Base-by-base conservation (phyloP, 2,329 filamentous ascomycete genomes). In the Triangularia verruculosa region DNA sequence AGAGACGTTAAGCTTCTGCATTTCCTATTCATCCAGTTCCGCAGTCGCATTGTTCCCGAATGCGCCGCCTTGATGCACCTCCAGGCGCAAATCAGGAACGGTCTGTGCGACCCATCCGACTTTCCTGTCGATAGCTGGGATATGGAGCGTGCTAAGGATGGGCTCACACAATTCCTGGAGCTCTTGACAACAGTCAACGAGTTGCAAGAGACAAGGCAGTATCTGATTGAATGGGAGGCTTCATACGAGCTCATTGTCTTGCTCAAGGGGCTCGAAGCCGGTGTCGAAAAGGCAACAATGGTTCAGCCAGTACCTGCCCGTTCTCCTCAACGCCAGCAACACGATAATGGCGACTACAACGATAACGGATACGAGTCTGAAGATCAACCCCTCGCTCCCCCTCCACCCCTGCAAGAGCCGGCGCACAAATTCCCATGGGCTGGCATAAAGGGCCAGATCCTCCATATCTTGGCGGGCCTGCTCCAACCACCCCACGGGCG, bases 51-150 rank as follows among this genome's bases (percentile, higher is more conserved):
- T 65, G 93, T 97, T 4, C 94, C 94, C 0, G 93, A 97, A 73
- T 97, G 93, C 15, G 91, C 93, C 61, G 93, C 93, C n/a, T 82
- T 97, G 39, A 97, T 98, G 79, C 92, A 95, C 72, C 84, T 97
- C 2, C 94, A 98, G 78, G 91, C 92, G 15, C 90, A 97, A 73
- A 96, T 97, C 32, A 89, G 92, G 51, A 87, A 89, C 47, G 88
- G 89, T 30, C 83, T 88, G 62, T 87, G 89, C 15, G 86, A 94
- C 65, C 88, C 92, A 0, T 87, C 91, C 66, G 93, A 97, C 72
- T 98, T 97, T 71, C 94, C 94, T 0, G 88, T 97, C 1, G 96
- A 98, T 71, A 85, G 93, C 55, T 98, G 94, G 94, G 94, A 98
- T 72, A 96, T 98, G 90, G 94, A 98, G 74, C 87, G 94, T 13